Percentiles rank a stretch among this genome's conserved stretches.
Conservation (phyloP, 2,329 filamentous ascomycete species). For the Diaporthe australafricana region DNA sequence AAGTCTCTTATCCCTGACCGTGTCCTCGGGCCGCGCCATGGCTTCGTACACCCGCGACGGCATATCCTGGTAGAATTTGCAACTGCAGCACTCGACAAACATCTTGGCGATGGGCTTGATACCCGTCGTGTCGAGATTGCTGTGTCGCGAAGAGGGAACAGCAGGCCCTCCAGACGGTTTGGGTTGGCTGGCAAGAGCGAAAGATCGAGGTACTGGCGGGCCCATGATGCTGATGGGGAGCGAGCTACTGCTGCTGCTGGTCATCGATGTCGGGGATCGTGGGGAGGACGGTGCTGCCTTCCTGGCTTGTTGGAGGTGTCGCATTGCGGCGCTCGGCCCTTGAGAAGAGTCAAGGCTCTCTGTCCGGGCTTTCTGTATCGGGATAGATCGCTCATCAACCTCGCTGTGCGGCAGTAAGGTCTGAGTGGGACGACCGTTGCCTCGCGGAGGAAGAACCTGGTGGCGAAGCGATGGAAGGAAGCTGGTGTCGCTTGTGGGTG, state of each 20-base stretch:
- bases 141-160: slow-evolving; percentile 27
- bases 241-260: slow-evolving; percentile 24
- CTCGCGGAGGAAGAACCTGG: slow-evolving; percentile 9
- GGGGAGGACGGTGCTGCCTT: slow-evolving; percentile 45
- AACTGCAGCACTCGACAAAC: slow-evolving; percentile 74
- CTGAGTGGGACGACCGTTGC: slow-evolving; percentile 9
- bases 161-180: slow-evolving; percentile 23
- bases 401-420: slow-evolving; percentile 14
- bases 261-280: slow-evolving; percentile 38
- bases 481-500: slow-evolving; percentile 20
- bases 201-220: slow-evolving; percentile 29
- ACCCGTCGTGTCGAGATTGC: slow-evolving; percentile 33
- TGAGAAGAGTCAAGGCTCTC: slow-evolving; percentile 42
- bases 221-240: slow-evolving; percentile 27
- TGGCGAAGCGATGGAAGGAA: slow-evolving; percentile 13
- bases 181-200: slow-evolving; percentile 22
- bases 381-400: not conserved
- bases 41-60: slow-evolving; percentile 72
- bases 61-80: slow-evolving; percentile 75
- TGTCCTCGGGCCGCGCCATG: slow-evolving; percentile 69
- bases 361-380: slow-evolving; percentile 3
- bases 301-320: slow-evolving; percentile 52
- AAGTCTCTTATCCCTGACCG: slow-evolving; percentile 62
- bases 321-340: slow-evolving; percentile 43
- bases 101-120: slow-evolving; percentile 67